Conservation (phyloP, 176 grass and related monocot species). For the Phyllostachys edulis region DNA sequence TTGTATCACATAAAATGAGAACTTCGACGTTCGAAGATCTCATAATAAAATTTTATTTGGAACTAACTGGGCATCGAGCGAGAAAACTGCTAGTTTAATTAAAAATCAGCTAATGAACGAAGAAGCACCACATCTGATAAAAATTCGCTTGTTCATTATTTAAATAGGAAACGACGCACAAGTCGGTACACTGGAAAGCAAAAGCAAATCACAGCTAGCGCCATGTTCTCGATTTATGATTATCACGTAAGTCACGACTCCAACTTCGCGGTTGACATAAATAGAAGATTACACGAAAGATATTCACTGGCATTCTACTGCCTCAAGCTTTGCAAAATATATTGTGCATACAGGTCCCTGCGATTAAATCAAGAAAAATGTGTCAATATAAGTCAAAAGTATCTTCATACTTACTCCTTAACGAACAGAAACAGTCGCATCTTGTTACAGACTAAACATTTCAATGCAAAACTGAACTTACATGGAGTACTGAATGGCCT, state of each 20-base stretch:
- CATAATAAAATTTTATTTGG: too few species aligned
- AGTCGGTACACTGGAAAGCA: background rate
- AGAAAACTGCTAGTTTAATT: too few species aligned
- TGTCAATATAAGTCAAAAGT: background rate
- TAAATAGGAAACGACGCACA: background rate
- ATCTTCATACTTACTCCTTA: background rate
- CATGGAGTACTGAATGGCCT: slow-evolving; percentile 75
- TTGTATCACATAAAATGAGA: too few species aligned
- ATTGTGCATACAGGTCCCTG: slow-evolving; percentile 60
- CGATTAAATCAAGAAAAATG: background rate
- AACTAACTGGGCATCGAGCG: too few species aligned
- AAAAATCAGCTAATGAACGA: too few species aligned
- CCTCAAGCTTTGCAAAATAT: slow-evolving; percentile 65
- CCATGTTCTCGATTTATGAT: slow-evolving; percentile 1
- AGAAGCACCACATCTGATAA: too few species aligned
- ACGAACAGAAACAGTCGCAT: background rate
- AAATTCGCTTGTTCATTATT: slow-evolving; percentile 10
- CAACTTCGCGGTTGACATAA: background rate
- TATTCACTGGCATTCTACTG: slow-evolving; percentile 11
- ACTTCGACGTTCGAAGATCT: too few species aligned
- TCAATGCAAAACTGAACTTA: slow-evolving; percentile 25
- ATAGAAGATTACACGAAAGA: background rate
- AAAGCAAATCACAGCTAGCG: background rate
- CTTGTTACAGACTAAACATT: background rate
- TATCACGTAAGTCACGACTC: background rate